Evolutionary conservation across 441 rosid species (phyloP), one percentile per base, ranked within the genome.

Genomic region (Arabidopsis hybrid): DNA sequence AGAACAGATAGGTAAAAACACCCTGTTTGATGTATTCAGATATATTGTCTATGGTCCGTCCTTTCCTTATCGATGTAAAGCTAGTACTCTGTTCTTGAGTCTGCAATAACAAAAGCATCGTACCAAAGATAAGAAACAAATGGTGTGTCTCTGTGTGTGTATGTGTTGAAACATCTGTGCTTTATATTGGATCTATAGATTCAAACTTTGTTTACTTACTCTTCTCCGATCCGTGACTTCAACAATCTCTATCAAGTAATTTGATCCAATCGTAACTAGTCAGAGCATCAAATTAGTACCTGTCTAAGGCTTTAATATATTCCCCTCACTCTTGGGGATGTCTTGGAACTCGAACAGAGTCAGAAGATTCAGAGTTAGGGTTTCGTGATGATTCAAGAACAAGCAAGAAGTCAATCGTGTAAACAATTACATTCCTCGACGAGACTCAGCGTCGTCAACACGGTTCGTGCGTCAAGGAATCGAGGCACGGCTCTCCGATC

Each of bases 51-150:
- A 31, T 14, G 10, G n/a, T 3, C 4, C 29, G 39, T 43, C 52
- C 45, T 45, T n/a, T 45, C 29, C 38, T n/a, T 29, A 29, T 31
- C 39, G 5, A 29, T 45, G 67, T 45, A 32, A 32, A 64, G 43
- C 42, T 29, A 63, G 31, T 16, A 16, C 1, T 46, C 29, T 64
- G 32, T 64, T 47, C 10, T 47, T 64, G 56, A 9, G 16, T 32
- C 43, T 64, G 55, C 11, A 12, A n/a, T 45, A 63, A 63, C 8
- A 31, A 45, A 62, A 61, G 7, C 36, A 42, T 60, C 4, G 65
- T 60, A 40, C 11, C 34, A 12, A 16, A 38, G 6, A 62, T 43
- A 63, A 58, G 26, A 63, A 43, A 14, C 29, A 5, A 40, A 3
- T 40, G 50, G 63, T 58, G 63, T 58, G 40, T 14, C 13, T 49